Conservation (phyloP, 192 early-diverging fungal genomes). For the Umbelopsis sp. region DNA sequence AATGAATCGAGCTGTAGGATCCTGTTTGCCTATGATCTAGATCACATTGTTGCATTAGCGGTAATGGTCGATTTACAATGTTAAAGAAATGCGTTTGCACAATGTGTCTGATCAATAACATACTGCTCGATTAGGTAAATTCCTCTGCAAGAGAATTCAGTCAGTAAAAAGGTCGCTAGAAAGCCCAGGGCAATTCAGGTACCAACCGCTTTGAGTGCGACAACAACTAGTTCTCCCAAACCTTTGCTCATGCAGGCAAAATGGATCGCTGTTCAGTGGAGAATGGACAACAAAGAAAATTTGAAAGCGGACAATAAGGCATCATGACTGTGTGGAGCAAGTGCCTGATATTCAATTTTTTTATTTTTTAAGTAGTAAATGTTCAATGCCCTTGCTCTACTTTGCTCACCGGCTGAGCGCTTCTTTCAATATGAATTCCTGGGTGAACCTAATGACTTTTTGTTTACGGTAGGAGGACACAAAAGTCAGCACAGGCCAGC, state of each 20-base stretch:
- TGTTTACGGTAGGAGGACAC: too few relatives aligned
- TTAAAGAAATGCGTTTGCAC: background rate
- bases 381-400: too few relatives aligned
- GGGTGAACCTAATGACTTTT: too few relatives aligned
- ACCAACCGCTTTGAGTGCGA: slow-evolving; percentile 43
- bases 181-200: background rate
- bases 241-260: slow-evolving; percentile 17
- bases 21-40: slow-evolving; percentile 51
- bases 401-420: too few relatives aligned
- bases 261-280: background rate
- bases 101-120: background rate
- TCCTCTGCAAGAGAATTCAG: slow-evolving; percentile 23
- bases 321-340: background rate
- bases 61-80: background rate
- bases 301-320: background rate
- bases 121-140: slow-evolving; percentile 43
- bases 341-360: too few relatives aligned
- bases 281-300: slow-evolving; percentile 1
- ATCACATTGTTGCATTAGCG: background rate
- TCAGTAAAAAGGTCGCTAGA: background rate
- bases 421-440: too few relatives aligned
- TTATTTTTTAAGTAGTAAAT: too few relatives aligned
- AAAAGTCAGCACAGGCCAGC: too few relatives aligned
- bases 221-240: slow-evolving; percentile 37
- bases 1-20: slow-evolving; percentile 52